Conservation (phyloP, 805 yeast species). For the Metschnikowia continentalis region DNA sequence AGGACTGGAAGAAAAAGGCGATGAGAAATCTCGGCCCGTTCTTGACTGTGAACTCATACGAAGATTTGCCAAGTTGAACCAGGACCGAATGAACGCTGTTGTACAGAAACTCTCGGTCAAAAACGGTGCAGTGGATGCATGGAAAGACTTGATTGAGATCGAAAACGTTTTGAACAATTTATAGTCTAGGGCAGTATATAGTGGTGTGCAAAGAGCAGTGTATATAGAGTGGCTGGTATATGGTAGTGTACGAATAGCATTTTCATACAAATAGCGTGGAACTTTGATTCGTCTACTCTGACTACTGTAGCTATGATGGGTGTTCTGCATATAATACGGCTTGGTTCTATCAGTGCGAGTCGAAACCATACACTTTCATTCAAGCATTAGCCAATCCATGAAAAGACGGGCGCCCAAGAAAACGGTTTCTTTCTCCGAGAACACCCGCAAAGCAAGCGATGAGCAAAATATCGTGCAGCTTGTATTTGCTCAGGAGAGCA, state of each 20-base stretch:
- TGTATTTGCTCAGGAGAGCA: constrained; percentile 7
- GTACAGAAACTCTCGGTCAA: constrained; percentile 55
- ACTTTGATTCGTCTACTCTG: not conserved
- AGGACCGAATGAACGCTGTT: constrained; percentile 51
- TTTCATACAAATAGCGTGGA: not conserved
- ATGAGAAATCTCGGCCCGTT: constrained; percentile 52
- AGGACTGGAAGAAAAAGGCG: constrained; percentile 34
- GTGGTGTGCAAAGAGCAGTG: too few species aligned
- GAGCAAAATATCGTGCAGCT: constrained; percentile 1
- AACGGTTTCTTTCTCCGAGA: constrained; percentile 14
- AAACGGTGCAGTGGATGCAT: constrained; percentile 54
- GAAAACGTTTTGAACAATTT: constrained; percentile 38
- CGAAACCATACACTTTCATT: not conserved
- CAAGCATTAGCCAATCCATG: constrained; percentile 1
- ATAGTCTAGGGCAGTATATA: constrained; percentile 7
- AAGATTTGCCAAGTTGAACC: constrained; percentile 50
- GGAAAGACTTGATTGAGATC: constrained; percentile 61
- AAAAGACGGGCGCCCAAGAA: constrained; percentile 13
- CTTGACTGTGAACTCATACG: constrained; percentile 59
- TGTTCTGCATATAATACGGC: not conserved
- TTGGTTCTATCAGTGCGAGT: constrained; percentile 1
- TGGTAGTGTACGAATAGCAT: too few species aligned
- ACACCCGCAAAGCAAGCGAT: constrained; percentile 3
- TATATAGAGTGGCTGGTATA: too few species aligned
- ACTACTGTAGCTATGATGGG: not conserved